Conservation (phyloP, 371 early-diverging fungal genomes). For the Syncephalis fuscata region DNA sequence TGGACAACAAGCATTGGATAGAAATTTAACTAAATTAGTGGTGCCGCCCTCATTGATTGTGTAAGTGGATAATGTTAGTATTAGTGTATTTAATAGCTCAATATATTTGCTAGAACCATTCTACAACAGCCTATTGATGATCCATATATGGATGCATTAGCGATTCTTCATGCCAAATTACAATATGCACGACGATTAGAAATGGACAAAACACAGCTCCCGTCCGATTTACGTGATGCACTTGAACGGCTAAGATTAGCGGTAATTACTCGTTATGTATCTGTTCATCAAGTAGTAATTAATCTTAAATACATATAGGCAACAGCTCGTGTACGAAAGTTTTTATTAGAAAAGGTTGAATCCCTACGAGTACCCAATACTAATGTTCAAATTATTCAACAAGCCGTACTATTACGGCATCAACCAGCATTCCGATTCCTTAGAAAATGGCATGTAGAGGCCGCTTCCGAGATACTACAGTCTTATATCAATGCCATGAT, state of each 20-base stretch:
- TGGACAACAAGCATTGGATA: conserved; percentile 48
- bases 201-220: conserved; percentile 24
- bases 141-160: background rate
- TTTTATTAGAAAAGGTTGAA: conserved; percentile 65
- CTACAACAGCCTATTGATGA: background rate
- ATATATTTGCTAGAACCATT: background rate
- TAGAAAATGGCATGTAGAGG: conserved; percentile 73
- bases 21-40: conserved; percentile 62
- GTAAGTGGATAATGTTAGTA: conserved; percentile 12
- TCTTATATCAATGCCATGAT: conserved; percentile 66
- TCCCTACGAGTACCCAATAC: conserved; percentile 70
- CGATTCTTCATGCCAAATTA: background rate
- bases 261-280: background rate
- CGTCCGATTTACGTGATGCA: background rate
- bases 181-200: conserved; percentile 55
- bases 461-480: conserved; percentile 67
- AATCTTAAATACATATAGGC: conserved; percentile 10
- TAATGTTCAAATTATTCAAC: conserved; percentile 82
- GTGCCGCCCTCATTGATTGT: conserved; percentile 62
- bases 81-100: background rate
- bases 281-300: background rate
- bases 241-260: background rate
- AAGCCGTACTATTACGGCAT: conserved; percentile 72
- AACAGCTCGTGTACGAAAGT: conserved; percentile 67
- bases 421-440: conserved; percentile 75